Conservation (phyloP, 805 yeast species). For the Monosporozyma aquatica region DNA sequence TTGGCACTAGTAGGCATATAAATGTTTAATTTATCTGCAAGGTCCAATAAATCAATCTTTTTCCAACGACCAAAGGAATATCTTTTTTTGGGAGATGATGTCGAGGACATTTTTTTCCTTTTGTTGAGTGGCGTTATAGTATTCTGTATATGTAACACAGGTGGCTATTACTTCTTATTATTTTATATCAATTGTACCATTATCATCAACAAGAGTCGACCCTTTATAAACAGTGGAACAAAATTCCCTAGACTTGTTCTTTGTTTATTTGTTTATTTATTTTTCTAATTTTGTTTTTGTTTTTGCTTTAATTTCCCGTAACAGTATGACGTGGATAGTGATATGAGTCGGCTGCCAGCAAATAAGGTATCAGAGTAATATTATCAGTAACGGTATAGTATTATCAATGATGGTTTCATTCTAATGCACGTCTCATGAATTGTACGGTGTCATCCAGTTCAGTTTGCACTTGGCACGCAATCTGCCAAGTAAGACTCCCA, state of each 20-base stretch:
- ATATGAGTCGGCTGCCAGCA: neutral
- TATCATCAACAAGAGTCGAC: too few relatives aligned
- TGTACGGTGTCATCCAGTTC: conserved; percentile 30
- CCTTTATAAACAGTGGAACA: too few relatives aligned
- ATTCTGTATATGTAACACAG: too few relatives aligned
- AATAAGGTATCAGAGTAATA: too few relatives aligned
- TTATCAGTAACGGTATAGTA: too few relatives aligned
- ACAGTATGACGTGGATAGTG: neutral
- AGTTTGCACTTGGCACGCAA: conserved; percentile 22
- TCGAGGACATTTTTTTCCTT: neutral
- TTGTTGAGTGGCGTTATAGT: neutral
- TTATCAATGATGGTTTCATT: conserved; percentile 6
- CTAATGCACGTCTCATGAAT: conserved; percentile 30
- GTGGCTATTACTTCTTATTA: too few relatives aligned
- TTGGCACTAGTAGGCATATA: conserved; percentile 12
- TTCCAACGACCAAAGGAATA: conserved; percentile 20
- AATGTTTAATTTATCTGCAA: conserved; percentile 20
- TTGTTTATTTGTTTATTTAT: neutral
- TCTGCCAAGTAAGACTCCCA: conserved; percentile 20
- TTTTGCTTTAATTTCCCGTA: too few relatives aligned
- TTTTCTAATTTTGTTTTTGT: neutral
- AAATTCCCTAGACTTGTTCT: too few relatives aligned
- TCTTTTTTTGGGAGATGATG: neutral
- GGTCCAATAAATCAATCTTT: conserved; percentile 22
- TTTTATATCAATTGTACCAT: too few relatives aligned